Base-by-base conservation (phyloP, 2,329 filamentous ascomycete genomes). In the Trichoderma cornu-damae region DNA sequence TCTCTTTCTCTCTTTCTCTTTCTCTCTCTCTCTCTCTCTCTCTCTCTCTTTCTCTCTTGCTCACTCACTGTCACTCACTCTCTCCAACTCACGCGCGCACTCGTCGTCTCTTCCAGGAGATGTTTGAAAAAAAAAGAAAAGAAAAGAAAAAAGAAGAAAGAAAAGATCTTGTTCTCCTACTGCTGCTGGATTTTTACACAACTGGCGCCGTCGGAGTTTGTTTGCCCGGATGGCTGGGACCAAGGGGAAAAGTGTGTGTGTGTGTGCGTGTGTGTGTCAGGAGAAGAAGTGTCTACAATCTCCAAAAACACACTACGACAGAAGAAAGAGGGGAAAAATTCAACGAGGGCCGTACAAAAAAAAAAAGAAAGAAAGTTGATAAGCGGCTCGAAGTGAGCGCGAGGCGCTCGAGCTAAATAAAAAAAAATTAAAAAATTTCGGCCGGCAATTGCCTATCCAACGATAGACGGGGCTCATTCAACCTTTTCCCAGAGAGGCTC, bases 341-440 rank as follows among this genome's bases (percentile, higher is more conserved):
- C 28, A 44, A 53, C 20, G 28, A 38, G 50, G 34, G 37, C 26
- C 32, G 35, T n/a, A 42, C 42, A 20, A 18, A 6, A 50, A 30
- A n/a, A 42, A 20, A 18, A 40, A 44, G 12, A 46, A 37, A 46
- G 40, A 16, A 46, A n/a, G 40, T 44, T 54, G 51, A 26, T 30
- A 24, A 54, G 51, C 51, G 38, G 51, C 51, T 54, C n/a, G 51
- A 46, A 44, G 30, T 35, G 51, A 44, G 51, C 14, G 28, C 28
- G 51, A 54, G 51, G 51, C 51, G 51, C 40, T 22, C 40, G 51
- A 35, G 40, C 51, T 54, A 54, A 54, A 46, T 46, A 26, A 46
- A 37, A 37, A 14, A 18, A n/a, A n/a, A n/a, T n/a, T n/a, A n/a
- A n/a, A n/a, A n/a, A n/a, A n/a, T n/a, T 44, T 28, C 30, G 38